phyloP scores from a whole-genome alignment of 208 protist species.

The Crithidia fasciculata region DNA sequence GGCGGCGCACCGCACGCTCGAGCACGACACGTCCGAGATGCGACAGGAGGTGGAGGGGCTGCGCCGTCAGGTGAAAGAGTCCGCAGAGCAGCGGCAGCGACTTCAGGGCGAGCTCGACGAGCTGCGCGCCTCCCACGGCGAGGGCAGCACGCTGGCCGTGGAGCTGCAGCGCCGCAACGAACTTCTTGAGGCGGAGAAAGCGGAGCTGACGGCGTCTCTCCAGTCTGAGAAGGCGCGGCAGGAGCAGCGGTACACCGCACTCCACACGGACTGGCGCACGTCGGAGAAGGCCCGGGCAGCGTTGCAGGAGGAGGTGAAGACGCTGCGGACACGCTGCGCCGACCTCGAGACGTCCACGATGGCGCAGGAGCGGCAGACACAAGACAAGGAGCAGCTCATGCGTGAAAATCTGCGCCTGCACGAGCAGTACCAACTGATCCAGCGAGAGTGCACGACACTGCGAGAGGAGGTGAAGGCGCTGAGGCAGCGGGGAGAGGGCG shows the following conservation, averaged over 20 bases:
- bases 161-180: conserved; percentile 32
- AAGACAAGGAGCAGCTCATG: conserved; percentile 71
- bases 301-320: conserved; percentile 67
- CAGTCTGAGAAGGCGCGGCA: conserved; percentile 33
- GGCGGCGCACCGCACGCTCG: conserved; percentile 31
- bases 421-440: conserved; percentile 61
- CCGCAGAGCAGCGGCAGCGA: conserved; percentile 32
- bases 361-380: conserved; percentile 38
- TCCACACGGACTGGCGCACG: conserved; percentile 50
- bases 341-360: conserved; percentile 46
- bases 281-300: conserved; percentile 46
- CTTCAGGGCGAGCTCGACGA: conserved; percentile 41
- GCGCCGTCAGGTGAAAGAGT: conserved; percentile 34
- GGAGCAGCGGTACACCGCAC: conserved; percentile 33
- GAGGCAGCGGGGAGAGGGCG: conserved; percentile 26
- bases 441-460: conserved; percentile 55
- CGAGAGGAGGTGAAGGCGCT: conserved; percentile 49
- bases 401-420: conserved; percentile 72
- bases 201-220: conserved; percentile 38
- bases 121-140: conserved; percentile 24
- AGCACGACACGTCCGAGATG: conserved; percentile 36
- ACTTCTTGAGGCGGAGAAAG: conserved; percentile 34
- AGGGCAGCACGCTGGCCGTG: conserved; percentile 32
- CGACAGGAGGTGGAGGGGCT: conserved; percentile 32
- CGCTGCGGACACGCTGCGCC: conserved; percentile 42